A percentile compares a stretch with the other conserved stretches of the same genome.
Evolutionary conservation across 768 basidiomycete genomes (phyloP).

Genomic region (Leccinum arenicola): DNA sequence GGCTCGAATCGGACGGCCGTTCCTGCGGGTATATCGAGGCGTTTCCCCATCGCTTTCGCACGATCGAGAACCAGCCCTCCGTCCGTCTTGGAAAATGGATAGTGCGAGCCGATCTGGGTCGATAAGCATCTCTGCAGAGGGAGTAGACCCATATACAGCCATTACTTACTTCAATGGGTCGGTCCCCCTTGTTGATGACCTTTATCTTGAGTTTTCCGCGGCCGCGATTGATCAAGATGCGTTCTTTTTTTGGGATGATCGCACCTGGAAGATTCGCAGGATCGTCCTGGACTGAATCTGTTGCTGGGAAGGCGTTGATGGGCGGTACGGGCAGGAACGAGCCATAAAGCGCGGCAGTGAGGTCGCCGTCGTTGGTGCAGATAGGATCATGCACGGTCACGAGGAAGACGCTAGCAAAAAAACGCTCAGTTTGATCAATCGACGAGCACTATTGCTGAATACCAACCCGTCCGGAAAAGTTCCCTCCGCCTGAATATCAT

Average conservation of each 20-base stretch:
- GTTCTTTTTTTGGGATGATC: conserved; percentile 59
- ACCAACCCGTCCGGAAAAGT: conserved; percentile 83
- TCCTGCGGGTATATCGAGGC: conserved; percentile 90
- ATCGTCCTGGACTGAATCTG: conserved; percentile 47
- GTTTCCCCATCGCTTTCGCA: conserved; percentile 70
- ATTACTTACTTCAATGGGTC: conserved; percentile 80
- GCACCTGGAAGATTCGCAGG: conserved; percentile 69
- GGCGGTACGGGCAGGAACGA: conserved; percentile 86
- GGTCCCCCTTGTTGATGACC: conserved; percentile 89
- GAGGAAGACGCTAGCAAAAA: conserved; percentile 64
- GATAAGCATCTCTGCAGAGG: conserved; percentile 1
- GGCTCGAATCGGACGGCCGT: conserved; percentile 98
- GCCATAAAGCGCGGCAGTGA: conserved; percentile 84
- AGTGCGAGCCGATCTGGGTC: conserved; percentile 84
- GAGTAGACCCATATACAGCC: conserved; percentile 11
- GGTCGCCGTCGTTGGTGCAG: conserved; percentile 74
- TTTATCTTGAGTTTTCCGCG: conserved; percentile 64
- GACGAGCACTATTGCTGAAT: background rate
- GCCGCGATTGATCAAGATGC: conserved; percentile 74
- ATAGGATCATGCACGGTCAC: conserved; percentile 97
- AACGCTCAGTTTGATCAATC: background rate
- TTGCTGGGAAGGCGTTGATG: conserved; percentile 58
- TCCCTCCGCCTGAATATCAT: conserved; percentile 93
- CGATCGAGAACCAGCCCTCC: conserved; percentile 80
- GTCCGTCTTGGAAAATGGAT: conserved; percentile 93